Evolutionary conservation across 345 rosid species (phyloP), one percentile per base, ranked within the genome.

Genomic region (Eutrema japonicum): DNA sequence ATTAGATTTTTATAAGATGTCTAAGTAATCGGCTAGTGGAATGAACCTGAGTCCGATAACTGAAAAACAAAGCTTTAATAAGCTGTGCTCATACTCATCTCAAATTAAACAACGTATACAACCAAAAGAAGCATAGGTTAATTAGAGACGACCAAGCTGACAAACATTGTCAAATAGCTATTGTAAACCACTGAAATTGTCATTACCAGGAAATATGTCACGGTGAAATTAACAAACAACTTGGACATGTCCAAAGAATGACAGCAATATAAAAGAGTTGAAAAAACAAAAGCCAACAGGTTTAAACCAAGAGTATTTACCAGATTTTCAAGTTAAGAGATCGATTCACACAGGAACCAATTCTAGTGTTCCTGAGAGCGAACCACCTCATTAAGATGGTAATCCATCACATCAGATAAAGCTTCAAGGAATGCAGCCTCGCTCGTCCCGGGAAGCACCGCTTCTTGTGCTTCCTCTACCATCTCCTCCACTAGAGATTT

Each of bases 401-500:
- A 61, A 54, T 68, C 78, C 78, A 78, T 73, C 42, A 78, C 74
- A 10, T 37, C 16, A 2, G 78, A 73, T 36, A 78, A 49, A 1
- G 74, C 64, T 67, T 73, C 75, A 3, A 78, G 48, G 71, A 78
- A 73, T 32, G 75, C 42, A 47, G 16, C 61, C 43, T 78, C 78
- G 14, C 78, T 78, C 4, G 75, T 78, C 59, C 78, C 66, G 7
- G 81, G 81, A 62, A 78, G 81, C 71, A 66, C 74, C 0, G 66
- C 73, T n/a, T 73, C 81, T 72, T 78, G 33, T 46, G 81, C 78
- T 68, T 67, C 81, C 49, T 66, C 74, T 2, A 73, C 71, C 71
- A 78, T 78, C 35, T 73, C 78, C 36, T 78, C 81, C 58, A 78
- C 47, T 9, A 79, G 60, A 38, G 98, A 87, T 73, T 88, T 85